These are phyloP conservation scores for Lycium ferocissimum DNA, from an alignment of 257 asterid genomes.

Conservation along the genomic window DNA sequence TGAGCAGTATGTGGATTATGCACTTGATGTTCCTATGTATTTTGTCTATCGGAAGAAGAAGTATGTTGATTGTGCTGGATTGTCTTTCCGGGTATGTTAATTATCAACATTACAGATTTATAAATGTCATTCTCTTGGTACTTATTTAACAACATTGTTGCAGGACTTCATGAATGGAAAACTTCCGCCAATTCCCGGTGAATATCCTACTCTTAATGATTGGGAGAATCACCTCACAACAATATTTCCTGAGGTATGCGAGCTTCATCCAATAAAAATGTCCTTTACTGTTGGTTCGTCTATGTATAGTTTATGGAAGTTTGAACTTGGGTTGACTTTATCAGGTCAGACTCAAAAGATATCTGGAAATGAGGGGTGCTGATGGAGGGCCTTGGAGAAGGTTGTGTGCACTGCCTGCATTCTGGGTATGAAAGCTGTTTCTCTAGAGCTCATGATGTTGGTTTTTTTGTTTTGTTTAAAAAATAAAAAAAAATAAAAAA, in stretches of 20 bases:
- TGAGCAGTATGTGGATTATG: slow-evolving; percentile 96
- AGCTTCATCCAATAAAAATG: not conserved
- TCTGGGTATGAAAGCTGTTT: slow-evolving; percentile 66
- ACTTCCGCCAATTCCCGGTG: slow-evolving; percentile 89
- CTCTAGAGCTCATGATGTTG: not conserved
- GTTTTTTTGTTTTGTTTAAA: not conserved
- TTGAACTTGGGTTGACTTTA: slow-evolving; percentile 32
- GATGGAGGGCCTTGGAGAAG: slow-evolving; percentile 99
- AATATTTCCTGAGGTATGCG: slow-evolving; percentile 90
- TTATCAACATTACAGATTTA: slow-evolving; percentile 15
- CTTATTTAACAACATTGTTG: slow-evolving; percentile 12
- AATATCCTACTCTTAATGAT: slow-evolving; percentile 84
- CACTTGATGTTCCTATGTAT: slow-evolving; percentile 99
- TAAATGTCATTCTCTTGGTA: not conserved
- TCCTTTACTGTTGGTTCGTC: slow-evolving; percentile 11
- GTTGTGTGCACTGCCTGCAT: slow-evolving; percentile 95
- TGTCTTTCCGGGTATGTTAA: slow-evolving; percentile 84
- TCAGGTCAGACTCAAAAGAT: slow-evolving; percentile 97
- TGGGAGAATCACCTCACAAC: slow-evolving; percentile 99
- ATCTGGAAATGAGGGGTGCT: slow-evolving; percentile 99
- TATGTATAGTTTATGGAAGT: not conserved
- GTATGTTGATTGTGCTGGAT: slow-evolving; percentile 80
- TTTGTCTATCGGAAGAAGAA: slow-evolving; percentile 88
- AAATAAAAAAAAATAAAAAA: not conserved
- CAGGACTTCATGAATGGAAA: slow-evolving; percentile 98